A percentile compares a stretch with the other conserved stretches of the same genome.
Conservation (phyloP, 129 eudicot species). For the Pittosporum tobira region DNA sequence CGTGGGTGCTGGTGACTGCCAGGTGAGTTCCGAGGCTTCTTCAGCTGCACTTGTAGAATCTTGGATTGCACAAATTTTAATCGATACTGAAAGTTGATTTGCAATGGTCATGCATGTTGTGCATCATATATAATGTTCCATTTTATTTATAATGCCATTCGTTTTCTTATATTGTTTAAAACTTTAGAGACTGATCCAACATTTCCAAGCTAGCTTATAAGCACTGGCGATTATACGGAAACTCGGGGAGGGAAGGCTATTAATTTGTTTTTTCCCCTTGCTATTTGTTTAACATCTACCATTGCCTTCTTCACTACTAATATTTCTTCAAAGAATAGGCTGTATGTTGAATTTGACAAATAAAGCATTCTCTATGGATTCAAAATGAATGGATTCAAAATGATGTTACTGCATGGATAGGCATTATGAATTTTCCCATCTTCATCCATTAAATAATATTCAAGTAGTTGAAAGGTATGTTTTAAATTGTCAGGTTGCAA, state of each 20-base stretch:
- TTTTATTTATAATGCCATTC: not conserved
- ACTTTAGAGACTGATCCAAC: not conserved
- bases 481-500: conserved; percentile 4
- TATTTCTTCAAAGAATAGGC: too few species aligned
- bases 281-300: too few species aligned
- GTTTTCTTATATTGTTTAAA: too few species aligned
- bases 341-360: too few species aligned
- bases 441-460: conserved; percentile 6
- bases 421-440: not conserved
- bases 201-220: not conserved
- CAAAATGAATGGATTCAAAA: not conserved
- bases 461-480: conserved; percentile 1
- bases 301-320: too few species aligned
- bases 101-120: not conserved
- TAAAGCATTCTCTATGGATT: too few species aligned
- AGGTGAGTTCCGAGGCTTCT: conserved; percentile 30
- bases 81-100: not conserved
- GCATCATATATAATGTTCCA: not conserved
- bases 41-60: not conserved
- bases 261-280: too few species aligned
- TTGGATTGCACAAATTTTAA: not conserved
- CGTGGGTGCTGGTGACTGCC: conserved; percentile 99
- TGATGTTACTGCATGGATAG: not conserved
- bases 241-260: too few species aligned
- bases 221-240: not conserved